Evolutionary conservation across 148 eudicot genomes (phyloP), one percentile per base, ranked within the genome.

Genomic region (Silene uniflora): DNA sequence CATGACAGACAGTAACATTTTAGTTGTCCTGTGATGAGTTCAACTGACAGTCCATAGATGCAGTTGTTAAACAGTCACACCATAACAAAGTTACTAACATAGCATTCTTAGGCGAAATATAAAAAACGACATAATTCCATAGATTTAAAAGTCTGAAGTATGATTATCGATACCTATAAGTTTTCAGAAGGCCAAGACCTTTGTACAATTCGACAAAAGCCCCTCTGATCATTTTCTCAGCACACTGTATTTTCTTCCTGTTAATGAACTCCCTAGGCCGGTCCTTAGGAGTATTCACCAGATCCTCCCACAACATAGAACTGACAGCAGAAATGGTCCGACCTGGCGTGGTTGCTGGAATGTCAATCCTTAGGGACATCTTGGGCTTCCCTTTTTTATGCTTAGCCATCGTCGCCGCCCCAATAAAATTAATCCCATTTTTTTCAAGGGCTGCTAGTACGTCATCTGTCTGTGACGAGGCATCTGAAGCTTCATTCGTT

Each of bases 201-300:
- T 91, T 85, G 69, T 95, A 90, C 35, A 95, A 88, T 80, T 95
- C 99, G 23, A 95, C 92, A 81, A 89, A 88, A 4, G 99, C 99
- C 29, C 92, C 89, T 80, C 99, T 84, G 71, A 95, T 89, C 96
- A 86, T 95, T 78, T 95, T 95, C 68, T 95, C 97, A 14, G 97
- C 97, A 77, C 90, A 84, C 71, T 90, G 99, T 10, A 90, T 87
- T 84, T 90, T 95, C 82, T 91, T 95, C 68, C 85, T 79, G 80
- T 88, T 92, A 46, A 92, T 83, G 72, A 81, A 80, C 52, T 92
- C 96, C 46, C 87, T 81, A 1, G 85, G 81, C 5, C 84, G 80
- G 25, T 90, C 95, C 70, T 87, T 84, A 3, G 96, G 88, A 42
- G 79, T 89, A 75, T 89, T 90, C 3, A 90, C 79, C 27, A 89